Base-by-base conservation (phyloP, 1,139 yeast species). In the Martiniozyma asiatica region DNA sequence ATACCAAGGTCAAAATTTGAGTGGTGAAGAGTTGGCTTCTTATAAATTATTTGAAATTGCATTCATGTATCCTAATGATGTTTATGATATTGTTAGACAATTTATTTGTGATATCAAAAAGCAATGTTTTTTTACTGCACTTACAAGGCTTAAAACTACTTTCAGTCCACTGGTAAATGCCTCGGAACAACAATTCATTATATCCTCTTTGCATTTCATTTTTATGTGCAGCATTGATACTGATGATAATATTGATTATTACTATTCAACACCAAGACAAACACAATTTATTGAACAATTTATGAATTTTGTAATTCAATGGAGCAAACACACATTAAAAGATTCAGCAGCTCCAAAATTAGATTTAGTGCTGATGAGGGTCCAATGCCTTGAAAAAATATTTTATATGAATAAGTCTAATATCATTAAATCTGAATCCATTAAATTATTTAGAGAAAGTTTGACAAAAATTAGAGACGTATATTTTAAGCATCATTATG, bases 21-120 rank as follows among this genome's bases (percentile, higher is more conserved):
- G 35, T 17, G 40, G 35, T 2, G 27, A 30, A 14, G 29, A 38
- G 8, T 22, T 42, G 8, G 29, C 30, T 4, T 12, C 38, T 4
- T 14, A 32, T 4, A 37, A 37, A 15, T n/a, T 35, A 4, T 10
- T 15, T 10, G 31, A 35, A 23, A 26, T 31, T 11, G 17, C 25
- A 3, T 9, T 8, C 5, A n/a, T 4, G 6, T 8, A n/a, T 17
- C 17, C 9, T 2, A 10, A 22, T 10, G 12, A 12, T 14, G 9
- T 16, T 17, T 8, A 13, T n/a, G 22, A 27, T 9, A 11, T 15
- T 14, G 3, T 24, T 7, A 16, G 14, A 10, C 14, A 15, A 24
- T 24, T 24, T 14, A 15, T 24, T n/a, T n/a, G n/a, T 24, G 26
- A 24, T n/a, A 15, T 24, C 14, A 20, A 24, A 7, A 15, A 8